These are phyloP conservation scores for Rhynchospora breviuscula DNA, from an alignment of 176 grass and related monocot genomes.

Conservation along the genomic window DNA sequence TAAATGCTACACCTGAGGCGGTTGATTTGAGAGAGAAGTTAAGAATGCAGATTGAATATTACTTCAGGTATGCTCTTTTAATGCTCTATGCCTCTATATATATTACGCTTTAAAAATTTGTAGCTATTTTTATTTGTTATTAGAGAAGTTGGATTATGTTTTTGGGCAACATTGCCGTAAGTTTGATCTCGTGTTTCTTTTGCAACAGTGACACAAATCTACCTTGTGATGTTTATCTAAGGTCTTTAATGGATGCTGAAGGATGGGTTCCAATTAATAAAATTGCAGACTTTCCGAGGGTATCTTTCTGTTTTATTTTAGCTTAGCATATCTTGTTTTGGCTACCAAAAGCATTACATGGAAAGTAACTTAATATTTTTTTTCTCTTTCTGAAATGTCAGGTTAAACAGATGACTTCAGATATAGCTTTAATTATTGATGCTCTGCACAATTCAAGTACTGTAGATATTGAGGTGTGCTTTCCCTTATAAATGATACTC, in stretches of 20 bases:
- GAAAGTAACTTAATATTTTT: conserved; percentile 6
- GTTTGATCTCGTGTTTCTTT: neutral
- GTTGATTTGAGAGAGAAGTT: conserved; percentile 33
- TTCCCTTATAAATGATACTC: neutral
- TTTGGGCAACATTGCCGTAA: neutral
- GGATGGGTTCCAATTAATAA: conserved; percentile 37
- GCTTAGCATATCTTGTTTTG: neutral
- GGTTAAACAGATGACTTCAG: conserved; percentile 41
- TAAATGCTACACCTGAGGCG: conserved; percentile 20
- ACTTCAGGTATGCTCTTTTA: conserved; percentile 38
- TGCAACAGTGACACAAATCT: conserved; percentile 40
- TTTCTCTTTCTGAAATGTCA: conserved; percentile 14
- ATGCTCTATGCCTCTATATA: neutral
- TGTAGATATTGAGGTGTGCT: conserved; percentile 33
- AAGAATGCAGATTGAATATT: conserved; percentile 45
- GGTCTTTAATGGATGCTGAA: conserved; percentile 50
- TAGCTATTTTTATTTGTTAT: neutral
- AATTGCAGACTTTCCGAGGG: conserved; percentile 51
- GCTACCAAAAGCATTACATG: neutral
- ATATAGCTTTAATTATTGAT: conserved; percentile 41
- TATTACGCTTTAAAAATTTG: neutral
- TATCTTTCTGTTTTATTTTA: conserved; percentile 23
- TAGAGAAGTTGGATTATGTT: neutral
- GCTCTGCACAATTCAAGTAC: conserved; percentile 31
- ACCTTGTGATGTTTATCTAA: conserved; percentile 30